Evolutionary conservation across 306 rosid genomes (phyloP), one percentile per base, ranked within the genome.

Genomic region (Trifolium repens): DNA sequence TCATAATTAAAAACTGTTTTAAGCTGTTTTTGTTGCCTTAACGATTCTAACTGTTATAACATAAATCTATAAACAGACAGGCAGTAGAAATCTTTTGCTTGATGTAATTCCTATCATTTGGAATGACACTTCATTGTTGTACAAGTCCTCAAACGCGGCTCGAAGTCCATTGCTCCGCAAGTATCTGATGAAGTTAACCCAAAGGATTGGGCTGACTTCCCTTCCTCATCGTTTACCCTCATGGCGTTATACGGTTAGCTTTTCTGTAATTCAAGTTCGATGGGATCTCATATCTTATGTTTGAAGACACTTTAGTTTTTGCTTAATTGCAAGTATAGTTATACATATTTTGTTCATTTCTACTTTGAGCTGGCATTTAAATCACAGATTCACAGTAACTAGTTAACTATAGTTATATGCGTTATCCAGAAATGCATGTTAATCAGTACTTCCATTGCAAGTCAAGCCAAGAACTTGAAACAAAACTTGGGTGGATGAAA

Each of bases 181-280:
- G 81, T 89, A 88, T 86, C 69, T 92, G 79, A 87, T 91, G 91
- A 94, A 94, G 83, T 86, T 94, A 83, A 87, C 90, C 43, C 98
- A 91, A 76, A 87, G 97, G 53, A 89, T 91, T 57, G 98, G 96
- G 85, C 88, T 91, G 71, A 85, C 84, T 60, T 80, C 87, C 82
- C 96, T 94, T 82, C 96, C 96, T 74, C 90, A 84, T 78, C 91
- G 88, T 50, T 80, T 89, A 57, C 90, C 96, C 73, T 82, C 93
- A 34, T 91, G 97, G 98, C 91, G 85, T 66, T 94, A 94, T 85
- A 85, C 81, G 93, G 97, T 94, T 71, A 85, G 91, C 76, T 26
- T 71, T 78, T 73, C 47, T 72, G 22, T 70, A 11, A 43, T 54
- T 53, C 68, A 22, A 77, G 40, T 70, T 64, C 32, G 34, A 44